These are phyloP conservation scores for Salix exigua DNA, from an alignment of 345 rosid genomes.

Conservation along the genomic window DNA sequence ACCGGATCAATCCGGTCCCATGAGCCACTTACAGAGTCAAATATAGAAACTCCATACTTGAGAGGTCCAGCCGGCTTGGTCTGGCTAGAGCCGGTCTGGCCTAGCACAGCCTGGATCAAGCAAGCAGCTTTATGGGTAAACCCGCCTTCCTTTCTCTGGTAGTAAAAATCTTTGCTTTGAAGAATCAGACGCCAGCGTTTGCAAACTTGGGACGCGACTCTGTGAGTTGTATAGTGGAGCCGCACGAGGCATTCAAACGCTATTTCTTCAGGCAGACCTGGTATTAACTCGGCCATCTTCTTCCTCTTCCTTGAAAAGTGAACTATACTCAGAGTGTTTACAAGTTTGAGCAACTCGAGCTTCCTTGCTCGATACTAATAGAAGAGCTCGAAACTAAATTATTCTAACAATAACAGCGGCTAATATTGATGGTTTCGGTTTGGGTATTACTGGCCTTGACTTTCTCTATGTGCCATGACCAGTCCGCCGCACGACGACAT, in stretches of 20 bases:
- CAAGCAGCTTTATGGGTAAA: slow-evolving; percentile 49
- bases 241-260: slow-evolving; percentile 56
- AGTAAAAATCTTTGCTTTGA: slow-evolving; percentile 40
- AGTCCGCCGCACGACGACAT: background rate
- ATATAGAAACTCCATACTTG: slow-evolving; percentile 35
- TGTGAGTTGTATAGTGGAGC: slow-evolving; percentile 40
- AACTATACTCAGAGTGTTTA: background rate
- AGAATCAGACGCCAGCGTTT: slow-evolving; percentile 47
- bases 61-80: slow-evolving; percentile 30
- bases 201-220: slow-evolving; percentile 47
- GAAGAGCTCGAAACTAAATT: background rate
- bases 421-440: too few relatives aligned
- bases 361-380: background rate
- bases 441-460: background rate
- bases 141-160: slow-evolving; percentile 37
- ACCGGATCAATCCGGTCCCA: slow-evolving; percentile 47
- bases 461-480: background rate
- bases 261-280: slow-evolving; percentile 50
- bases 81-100: background rate
- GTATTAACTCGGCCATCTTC: slow-evolving; percentile 35
- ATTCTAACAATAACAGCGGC: too few relatives aligned
- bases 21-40: slow-evolving; percentile 34
- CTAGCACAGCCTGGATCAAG: slow-evolving; percentile 39
- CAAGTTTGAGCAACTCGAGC: background rate
- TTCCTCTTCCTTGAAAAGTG: background rate